Conservation (phyloP, 2,329 filamentous ascomycete species). For the Colletotrichum abscissum region DNA sequence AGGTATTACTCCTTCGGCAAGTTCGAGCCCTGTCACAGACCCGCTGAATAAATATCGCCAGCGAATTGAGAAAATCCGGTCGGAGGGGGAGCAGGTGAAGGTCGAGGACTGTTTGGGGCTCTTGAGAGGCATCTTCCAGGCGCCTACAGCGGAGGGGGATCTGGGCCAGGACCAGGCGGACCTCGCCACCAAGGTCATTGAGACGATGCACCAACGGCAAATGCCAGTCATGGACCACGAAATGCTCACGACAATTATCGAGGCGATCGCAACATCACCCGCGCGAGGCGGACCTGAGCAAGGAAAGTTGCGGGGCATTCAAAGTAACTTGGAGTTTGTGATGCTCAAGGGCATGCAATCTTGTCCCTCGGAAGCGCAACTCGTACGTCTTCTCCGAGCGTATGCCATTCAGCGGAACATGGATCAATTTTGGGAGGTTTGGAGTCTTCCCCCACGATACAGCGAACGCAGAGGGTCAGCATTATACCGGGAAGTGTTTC, state of each 20-base stretch:
- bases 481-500: slow-evolving; percentile 68
- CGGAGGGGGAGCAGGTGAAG: slow-evolving; percentile 49
- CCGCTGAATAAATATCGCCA: slow-evolving; percentile 32
- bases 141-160: slow-evolving; percentile 36
- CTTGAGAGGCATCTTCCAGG: slow-evolving; percentile 51
- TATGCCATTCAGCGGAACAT: slow-evolving; percentile 62
- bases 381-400: slow-evolving; percentile 55
- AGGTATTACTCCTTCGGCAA: slow-evolving; percentile 13
- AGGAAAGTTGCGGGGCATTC: slow-evolving; percentile 50
- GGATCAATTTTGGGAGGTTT: slow-evolving; percentile 70
- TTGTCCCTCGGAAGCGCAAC: slow-evolving; percentile 50
- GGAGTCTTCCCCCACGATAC: slow-evolving; percentile 65
- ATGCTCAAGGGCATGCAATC: slow-evolving; percentile 50
- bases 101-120: slow-evolving; percentile 50
- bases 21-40: background rate
- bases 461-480: slow-evolving; percentile 57
- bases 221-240: slow-evolving; percentile 55
- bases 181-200: slow-evolving; percentile 56
- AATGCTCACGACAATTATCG: slow-evolving; percentile 61
- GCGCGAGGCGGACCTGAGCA: slow-evolving; percentile 39
- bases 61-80: slow-evolving; percentile 52
- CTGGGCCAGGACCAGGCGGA: slow-evolving; percentile 45
- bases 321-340: slow-evolving; percentile 57
- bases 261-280: slow-evolving; percentile 48
- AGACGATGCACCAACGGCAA: slow-evolving; percentile 58